Conservation (phyloP, 371 early-diverging fungal genomes). For the Mortierella sp. region DNA sequence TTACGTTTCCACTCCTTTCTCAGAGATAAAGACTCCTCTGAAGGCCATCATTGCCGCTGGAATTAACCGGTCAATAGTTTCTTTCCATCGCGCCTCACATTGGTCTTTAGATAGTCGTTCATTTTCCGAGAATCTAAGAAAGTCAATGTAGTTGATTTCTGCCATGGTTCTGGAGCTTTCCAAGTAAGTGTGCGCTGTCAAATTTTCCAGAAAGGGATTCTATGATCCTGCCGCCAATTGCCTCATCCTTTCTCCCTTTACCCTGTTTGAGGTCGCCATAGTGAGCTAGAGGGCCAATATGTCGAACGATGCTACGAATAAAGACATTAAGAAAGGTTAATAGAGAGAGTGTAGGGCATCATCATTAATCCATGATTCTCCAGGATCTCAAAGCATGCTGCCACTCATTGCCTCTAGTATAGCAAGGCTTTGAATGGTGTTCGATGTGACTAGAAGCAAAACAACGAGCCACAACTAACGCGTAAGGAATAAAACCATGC, state of each 20-base stretch:
- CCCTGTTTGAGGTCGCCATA: neutral
- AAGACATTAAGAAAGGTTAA: no score
- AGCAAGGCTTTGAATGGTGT: constrained; percentile 26
- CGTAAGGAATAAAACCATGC: constrained; percentile 21
- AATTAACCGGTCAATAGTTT: constrained; percentile 9
- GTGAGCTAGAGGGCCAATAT: neutral
- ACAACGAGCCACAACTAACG: constrained; percentile 26
- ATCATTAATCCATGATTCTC: no score
- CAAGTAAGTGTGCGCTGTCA: constrained; percentile 11
- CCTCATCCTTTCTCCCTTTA: constrained; percentile 1
- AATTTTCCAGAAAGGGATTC: constrained; percentile 13
- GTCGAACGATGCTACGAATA: no score
- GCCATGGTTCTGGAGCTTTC: constrained; percentile 16
- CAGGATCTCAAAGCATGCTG: no score
- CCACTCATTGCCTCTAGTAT: no score
- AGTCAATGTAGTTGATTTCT: constrained; percentile 15
- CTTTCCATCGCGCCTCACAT: constrained; percentile 20
- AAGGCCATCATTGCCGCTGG: constrained; percentile 10
- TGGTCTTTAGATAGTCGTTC: constrained; percentile 21
- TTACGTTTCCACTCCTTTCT: constrained; percentile 14
- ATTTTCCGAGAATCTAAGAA: constrained; percentile 16
- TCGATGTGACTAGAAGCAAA: constrained; percentile 14
- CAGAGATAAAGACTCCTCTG: constrained; percentile 5
- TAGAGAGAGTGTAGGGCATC: no score
- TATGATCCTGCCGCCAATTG: constrained; percentile 7